Evolutionary conservation across 257 asterid genomes (phyloP), one percentile per base, ranked within the genome.

Genomic region (Rehmannia glutinosa): DNA sequence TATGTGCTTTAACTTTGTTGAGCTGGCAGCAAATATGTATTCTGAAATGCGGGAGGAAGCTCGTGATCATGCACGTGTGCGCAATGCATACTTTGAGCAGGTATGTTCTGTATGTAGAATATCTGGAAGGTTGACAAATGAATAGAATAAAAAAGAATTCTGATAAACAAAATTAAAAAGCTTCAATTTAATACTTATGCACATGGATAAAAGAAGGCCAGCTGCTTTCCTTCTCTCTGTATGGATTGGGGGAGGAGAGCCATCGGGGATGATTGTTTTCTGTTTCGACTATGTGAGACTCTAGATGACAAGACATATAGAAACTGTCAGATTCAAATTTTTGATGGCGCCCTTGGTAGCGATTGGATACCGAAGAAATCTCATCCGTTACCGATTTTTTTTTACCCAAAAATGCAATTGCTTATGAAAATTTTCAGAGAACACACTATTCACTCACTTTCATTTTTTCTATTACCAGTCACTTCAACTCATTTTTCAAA

Each of bases 11-110:
- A 78, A 82, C 83, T 49, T 82, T 78, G 66, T 86, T 83, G 90
- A 74, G 78, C 74, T 86, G 81, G 85, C 98, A 91, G 98, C 91
- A 55, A 88, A 84, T 78, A 83, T 94, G 83, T 94, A 94, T 68
- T 78, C 98, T 76, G 99, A 91, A 62, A 88, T 81, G 91, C 87
- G 96, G 79, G 99, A 90, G 80, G 99, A 90, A 64, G 97, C 99
- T 76, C 95, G 96, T 59, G 99, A 87, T 73, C 97, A 94, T 83
- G 99, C 98, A 73, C 94, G 97, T 53, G 72, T 87, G 30, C 96
- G 97, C 49, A 94, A 94, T 81, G 91, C 87, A 15, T 94, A 85
- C 84, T 88, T 91, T 70, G 99, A 94, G 76, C 99, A 94, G 99
- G 99, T 94, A 79, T 55, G 78, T 69, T 15, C 19, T 63, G 50